These are phyloP conservation scores for Colletotrichum noveboracense DNA, from an alignment of 2,329 filamentous ascomycete species.

Conservation along the genomic window DNA sequence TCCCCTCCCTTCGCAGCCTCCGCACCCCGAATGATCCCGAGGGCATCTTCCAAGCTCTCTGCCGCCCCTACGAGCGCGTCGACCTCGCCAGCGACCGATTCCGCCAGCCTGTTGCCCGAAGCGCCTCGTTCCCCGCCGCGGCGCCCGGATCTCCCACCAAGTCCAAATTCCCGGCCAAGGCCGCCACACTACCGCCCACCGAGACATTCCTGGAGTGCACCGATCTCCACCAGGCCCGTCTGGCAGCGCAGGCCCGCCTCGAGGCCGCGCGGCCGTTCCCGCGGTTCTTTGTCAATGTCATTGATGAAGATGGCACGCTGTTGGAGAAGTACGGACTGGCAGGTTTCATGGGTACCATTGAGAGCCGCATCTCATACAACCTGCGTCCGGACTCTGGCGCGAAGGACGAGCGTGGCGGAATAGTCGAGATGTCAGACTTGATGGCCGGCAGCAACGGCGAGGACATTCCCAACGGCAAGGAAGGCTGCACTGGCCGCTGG, in stretches of 20 bases:
- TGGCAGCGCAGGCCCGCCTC: constrained; percentile 70
- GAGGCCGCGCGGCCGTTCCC: constrained; percentile 60
- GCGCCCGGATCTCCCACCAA: constrained; percentile 30
- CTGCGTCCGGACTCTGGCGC: constrained; percentile 63
- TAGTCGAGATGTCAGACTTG: constrained; percentile 58
- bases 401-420: constrained; percentile 60
- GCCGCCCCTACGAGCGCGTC: constrained; percentile 63
- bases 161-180: constrained; percentile 40
- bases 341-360: constrained; percentile 65
- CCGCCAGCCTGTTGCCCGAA: constrained; percentile 28
- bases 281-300: constrained; percentile 63
- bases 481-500: constrained; percentile 54
- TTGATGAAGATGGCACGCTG: constrained; percentile 55
- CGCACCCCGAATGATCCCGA: constrained; percentile 73
- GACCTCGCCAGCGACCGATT: constrained; percentile 57
- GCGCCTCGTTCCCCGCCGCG: constrained; percentile 20
- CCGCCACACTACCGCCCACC: constrained; percentile 33
- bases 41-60: constrained; percentile 72
- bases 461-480: constrained; percentile 34
- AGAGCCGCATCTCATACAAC: constrained; percentile 64
- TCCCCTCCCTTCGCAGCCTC: constrained; percentile 65
- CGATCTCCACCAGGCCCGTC: constrained; percentile 57
- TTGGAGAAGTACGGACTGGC: constrained; percentile 60
- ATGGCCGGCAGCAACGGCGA: constrained; percentile 51
- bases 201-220: constrained; percentile 37